Evolutionary conservation across 306 rosid species (phyloP), one percentile per base, ranked within the genome.

Genomic region (Begonia masoniana): DNA sequence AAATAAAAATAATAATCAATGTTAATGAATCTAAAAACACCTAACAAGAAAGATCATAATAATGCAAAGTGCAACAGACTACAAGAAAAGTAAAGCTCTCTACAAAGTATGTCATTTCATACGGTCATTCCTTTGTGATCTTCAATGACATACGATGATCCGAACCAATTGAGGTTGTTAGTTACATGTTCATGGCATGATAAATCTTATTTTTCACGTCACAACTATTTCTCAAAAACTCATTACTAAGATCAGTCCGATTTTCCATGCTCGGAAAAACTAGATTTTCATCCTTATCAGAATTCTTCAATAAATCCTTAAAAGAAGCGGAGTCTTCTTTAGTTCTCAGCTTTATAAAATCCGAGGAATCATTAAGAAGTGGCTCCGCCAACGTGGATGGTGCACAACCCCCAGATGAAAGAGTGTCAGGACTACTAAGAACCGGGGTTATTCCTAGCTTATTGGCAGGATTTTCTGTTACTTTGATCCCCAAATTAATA

Each of bases 201-300:
- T n/a, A n/a, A n/a, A n/a, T n/a, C n/a, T n/a, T n/a, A n/a, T n/a
- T n/a, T n/a, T n/a, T n/a, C n/a, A n/a, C n/a, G n/a, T n/a, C n/a
- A n/a, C n/a, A n/a, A n/a, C n/a, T n/a, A n/a, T n/a, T n/a, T n/a
- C n/a, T n/a, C n/a, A n/a, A n/a, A n/a, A n/a, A n/a, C n/a, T n/a
- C 75, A 59, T 71, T 72, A 42, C 64, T 73, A 26, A 55, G 62
- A 61, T 79, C 85, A 56, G 61, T 51, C 70, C 50, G 80, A 60
- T 51, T 68, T 39, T 79, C 88, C 61, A 57, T 74, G 23, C 62
- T 61, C 50, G 63, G 58, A 60, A 48, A n/a, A 57, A 35, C 57
- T 61, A 63, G 85, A 66, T 55, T 71, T 69, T 85, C 81, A 60
- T 52, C 66, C 71, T 60, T n/a, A n/a, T 65, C 77, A 35, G 47